Conservation (phyloP, 2,329 filamentous ascomycete species). For the Neurospora crassa region DNA sequence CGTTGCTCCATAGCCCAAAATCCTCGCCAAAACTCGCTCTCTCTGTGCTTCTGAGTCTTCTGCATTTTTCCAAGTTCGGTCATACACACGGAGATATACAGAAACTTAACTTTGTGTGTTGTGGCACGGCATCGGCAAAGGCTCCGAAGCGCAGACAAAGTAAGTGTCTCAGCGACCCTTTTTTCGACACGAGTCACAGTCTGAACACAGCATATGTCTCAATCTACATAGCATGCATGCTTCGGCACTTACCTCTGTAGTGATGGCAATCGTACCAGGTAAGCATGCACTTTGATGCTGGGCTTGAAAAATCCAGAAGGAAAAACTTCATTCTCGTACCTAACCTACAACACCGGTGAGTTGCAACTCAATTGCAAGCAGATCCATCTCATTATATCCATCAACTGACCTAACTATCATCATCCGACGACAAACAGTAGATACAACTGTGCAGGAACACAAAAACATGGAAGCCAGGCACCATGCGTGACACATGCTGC, state of each 20-base stretch:
- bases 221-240: background rate
- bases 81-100: background rate
- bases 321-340: too few species aligned
- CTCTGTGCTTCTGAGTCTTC: background rate
- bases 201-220: background rate
- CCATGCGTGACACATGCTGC: too few species aligned
- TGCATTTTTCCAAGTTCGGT: background rate
- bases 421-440: background rate
- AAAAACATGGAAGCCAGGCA: background rate
- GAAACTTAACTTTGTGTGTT: background rate
- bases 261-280: background rate
- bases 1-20: background rate
- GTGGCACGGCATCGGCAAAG: background rate
- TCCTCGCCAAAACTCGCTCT: background rate
- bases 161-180: background rate
- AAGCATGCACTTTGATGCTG: background rate
- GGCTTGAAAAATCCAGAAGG: too few species aligned
- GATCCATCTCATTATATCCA: background rate
- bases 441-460: background rate
- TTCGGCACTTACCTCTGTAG: background rate
- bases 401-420: background rate
- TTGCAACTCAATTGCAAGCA: background rate
- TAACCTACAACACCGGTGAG: background rate
- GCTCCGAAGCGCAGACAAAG: background rate
- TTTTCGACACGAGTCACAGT: background rate